These are phyloP conservation scores for Hymenochaete sp. DNA, from an alignment of 1,284 basidiomycete species.

Conservation along the genomic window DNA sequence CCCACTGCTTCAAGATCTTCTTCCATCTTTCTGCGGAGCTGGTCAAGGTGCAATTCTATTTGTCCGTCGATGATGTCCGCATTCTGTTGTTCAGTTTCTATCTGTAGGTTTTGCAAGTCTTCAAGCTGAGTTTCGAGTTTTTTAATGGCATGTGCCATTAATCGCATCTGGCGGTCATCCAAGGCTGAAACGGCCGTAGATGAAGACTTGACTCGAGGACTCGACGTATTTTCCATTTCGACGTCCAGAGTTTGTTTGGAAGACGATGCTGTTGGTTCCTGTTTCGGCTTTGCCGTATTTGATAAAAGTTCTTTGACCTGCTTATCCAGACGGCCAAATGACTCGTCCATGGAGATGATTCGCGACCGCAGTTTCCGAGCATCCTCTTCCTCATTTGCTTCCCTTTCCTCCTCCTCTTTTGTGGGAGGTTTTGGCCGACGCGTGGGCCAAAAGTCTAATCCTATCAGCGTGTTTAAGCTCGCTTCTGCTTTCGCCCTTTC, in stretches of 20 bases:
- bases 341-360: too few relatives aligned
- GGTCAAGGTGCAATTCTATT: background rate
- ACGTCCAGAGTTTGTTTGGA: slow-evolving; percentile 3
- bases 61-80: too few relatives aligned
- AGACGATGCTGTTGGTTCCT: background rate
- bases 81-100: too few relatives aligned
- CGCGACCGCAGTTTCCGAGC: slow-evolving; percentile 5
- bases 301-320: slow-evolving; percentile 15
- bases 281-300: background rate
- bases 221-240: slow-evolving; percentile 5
- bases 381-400: background rate
- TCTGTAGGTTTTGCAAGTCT: slow-evolving; percentile 39
- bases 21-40: slow-evolving; percentile 1
- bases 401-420: slow-evolving; percentile 6
- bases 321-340: slow-evolving; percentile 9
- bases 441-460: slow-evolving; percentile 35
- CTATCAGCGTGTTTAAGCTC: slow-evolving; percentile 25
- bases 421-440: slow-evolving; percentile 19
- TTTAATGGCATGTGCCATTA: slow-evolving; percentile 33
- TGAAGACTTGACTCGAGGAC: background rate
- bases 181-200: slow-evolving; percentile 8
- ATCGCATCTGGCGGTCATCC: slow-evolving; percentile 28
- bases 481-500: slow-evolving; percentile 26
- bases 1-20: background rate
- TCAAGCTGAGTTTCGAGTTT: slow-evolving; percentile 31